A percentile compares a stretch with the other conserved stretches of the same genome.
Evolutionary conservation across 1,284 basidiomycete species (phyloP).

Genomic region (Malassezia cuniculi): DNA sequence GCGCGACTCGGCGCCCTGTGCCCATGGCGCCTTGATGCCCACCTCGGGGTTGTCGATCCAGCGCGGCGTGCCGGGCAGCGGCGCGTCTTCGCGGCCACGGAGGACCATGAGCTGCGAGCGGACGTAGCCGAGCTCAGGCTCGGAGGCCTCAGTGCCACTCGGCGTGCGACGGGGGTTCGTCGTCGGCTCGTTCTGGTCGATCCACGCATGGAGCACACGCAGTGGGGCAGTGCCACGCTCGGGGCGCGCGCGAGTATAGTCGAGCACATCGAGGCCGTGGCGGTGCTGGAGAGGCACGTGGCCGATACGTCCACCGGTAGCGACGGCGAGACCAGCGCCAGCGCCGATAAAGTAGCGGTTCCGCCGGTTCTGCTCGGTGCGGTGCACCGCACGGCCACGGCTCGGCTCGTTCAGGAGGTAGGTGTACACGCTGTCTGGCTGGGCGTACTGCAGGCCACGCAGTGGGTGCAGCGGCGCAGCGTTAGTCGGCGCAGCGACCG

Average conservation of each 20-base stretch:
- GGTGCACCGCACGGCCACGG: conserved; percentile 27
- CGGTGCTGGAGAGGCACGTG: conserved; percentile 14
- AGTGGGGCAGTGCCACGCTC: conserved; percentile 10
- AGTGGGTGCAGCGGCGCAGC: conserved; percentile 25
- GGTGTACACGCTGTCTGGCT: conserved; percentile 34
- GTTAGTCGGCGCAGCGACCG: conserved; percentile 16
- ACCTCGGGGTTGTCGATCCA: conserved; percentile 10
- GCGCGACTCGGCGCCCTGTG: background rate
- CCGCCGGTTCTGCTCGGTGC: conserved; percentile 9
- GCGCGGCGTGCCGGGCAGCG: conserved; percentile 7
- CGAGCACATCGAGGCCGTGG: conserved; percentile 11
- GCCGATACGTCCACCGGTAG: conserved; percentile 8
- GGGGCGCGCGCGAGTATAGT: conserved; percentile 9
- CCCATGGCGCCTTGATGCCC: background rate
- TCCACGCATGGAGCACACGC: conserved; percentile 12
- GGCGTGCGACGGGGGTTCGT: conserved; percentile 8
- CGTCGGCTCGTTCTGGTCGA: conserved; percentile 6
- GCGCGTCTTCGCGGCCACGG: conserved; percentile 1
- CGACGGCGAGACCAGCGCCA: conserved; percentile 10
- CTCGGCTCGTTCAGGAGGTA: conserved; percentile 22
- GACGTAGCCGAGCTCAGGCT: conserved; percentile 10
- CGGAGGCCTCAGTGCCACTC: background rate
- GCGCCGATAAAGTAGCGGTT: conserved; percentile 13
- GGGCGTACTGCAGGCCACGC: conserved; percentile 34
- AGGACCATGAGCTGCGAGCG: conserved; percentile 13